Conservation (phyloP, 495 filamentous ascomycete species). For the Penicillium robsamsonii region DNA sequence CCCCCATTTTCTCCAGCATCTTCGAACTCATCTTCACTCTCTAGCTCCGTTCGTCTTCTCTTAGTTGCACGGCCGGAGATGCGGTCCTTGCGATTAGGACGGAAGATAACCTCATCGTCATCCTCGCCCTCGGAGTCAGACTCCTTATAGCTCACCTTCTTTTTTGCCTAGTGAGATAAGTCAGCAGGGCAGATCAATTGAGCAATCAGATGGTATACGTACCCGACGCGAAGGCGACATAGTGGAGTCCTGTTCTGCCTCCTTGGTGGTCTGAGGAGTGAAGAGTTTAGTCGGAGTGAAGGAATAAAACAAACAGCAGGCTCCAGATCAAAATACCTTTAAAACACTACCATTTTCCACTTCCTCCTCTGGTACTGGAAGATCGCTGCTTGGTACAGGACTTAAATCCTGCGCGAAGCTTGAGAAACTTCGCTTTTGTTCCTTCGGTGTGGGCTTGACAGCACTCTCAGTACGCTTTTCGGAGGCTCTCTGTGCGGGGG, state of each 20-base stretch:
- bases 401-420: conserved; percentile 54
- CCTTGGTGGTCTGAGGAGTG: conserved; percentile 20
- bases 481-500: conserved; percentile 43
- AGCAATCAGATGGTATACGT: conserved; percentile 9
- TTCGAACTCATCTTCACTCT: conserved; percentile 69
- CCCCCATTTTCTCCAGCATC: conserved; percentile 51
- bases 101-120: conserved; percentile 53
- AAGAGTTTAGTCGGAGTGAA: conserved; percentile 12
- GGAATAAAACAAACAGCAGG: conserved; percentile 9
- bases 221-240: conserved; percentile 51
- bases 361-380: conserved; percentile 40
- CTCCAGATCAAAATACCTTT: conserved; percentile 22
- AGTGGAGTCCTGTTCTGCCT: conserved; percentile 20
- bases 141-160: conserved; percentile 47
- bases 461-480: conserved; percentile 28
- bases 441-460: conserved; percentile 29
- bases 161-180: conserved; percentile 36
- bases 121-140: conserved; percentile 55
- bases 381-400: conserved; percentile 80
- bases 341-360: conserved; percentile 26
- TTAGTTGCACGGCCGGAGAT: conserved; percentile 40
- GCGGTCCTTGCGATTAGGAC: conserved; percentile 39
- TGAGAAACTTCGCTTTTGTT: conserved; percentile 40
- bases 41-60: conserved; percentile 50
- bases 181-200: conserved; percentile 9